Base-by-base conservation (phyloP, 495 filamentous ascomycete species). In the Trichoderma orchidacearum region DNA sequence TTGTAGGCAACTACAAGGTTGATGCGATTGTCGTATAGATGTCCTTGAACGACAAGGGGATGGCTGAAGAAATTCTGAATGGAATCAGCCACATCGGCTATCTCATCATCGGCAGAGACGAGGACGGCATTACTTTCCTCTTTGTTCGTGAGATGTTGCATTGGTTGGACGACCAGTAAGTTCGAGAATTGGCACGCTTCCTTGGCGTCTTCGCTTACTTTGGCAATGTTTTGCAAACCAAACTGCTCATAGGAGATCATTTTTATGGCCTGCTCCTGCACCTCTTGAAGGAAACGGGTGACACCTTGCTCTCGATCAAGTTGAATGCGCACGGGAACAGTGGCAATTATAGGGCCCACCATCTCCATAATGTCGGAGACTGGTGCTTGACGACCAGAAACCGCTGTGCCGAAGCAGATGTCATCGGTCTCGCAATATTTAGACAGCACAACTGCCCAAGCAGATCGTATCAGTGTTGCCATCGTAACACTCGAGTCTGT, bases 321-420 rank as follows among this genome's bases (percentile, higher is more conserved):
- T 1, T 31, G 53, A 5, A 71, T 63, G 1, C 81, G 71, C 11
- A 78, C 64, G 3, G 83, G 83, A 0, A 84, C 64, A 0, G 83
- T 84, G 25, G 81, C 73, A 45, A 85, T 75, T 0, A 80, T 69
- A 0, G 83, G 74, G 0, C 76, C 80, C 4, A 69, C 61, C 48
- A 81, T 75, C 17, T 70, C 64, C 17, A 66, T 66, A 15, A 82
- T 62, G 21, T 72, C 77, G 4, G 62, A 55, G 0, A 82, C 59
- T 5, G 70, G 62, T 7, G 70, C 69, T 23, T 73, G 67, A 0
- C 81, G 68, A 30, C 80, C 80, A 53, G 69, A 72, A 21, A 77
- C 61, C 7, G 75, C 54, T 55, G 75, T 69, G 9, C 74, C 74
- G 54, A 77, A 77, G 8, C 75, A 68, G 15, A 77, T 67, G 8